phyloP scores from a whole-genome alignment of 2,329 filamentous ascomycete genomes.

The Monosporascus sp. region DNA sequence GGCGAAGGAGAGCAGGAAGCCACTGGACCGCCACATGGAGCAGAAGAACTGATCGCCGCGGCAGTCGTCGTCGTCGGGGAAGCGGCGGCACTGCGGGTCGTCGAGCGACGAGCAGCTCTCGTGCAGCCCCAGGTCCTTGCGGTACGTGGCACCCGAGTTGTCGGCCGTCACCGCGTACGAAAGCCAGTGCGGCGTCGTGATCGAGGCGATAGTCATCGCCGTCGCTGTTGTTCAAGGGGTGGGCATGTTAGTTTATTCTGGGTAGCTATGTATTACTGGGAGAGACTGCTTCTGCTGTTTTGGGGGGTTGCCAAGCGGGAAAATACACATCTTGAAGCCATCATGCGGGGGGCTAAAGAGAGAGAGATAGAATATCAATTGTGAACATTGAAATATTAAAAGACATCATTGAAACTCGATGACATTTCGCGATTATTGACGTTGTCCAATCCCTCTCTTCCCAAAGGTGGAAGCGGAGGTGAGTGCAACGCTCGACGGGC shows the following conservation, averaged over 20 bases:
- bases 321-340: neutral
- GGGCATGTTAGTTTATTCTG: slow-evolving; percentile 17
- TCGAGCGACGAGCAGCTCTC: slow-evolving; percentile 70
- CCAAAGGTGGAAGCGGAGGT: neutral
- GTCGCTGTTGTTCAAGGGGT: slow-evolving; percentile 48
- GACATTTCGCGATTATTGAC: no score
- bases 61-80: slow-evolving; percentile 66
- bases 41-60: slow-evolving; percentile 72
- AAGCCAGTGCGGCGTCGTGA: slow-evolving; percentile 68
- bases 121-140: slow-evolving; percentile 72
- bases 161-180: slow-evolving; percentile 53
- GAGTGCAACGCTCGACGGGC: neutral
- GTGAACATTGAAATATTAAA: neutral
- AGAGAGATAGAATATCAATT: neutral
- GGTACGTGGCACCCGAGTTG: slow-evolving; percentile 39
- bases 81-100: slow-evolving; percentile 56
- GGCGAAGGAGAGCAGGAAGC: slow-evolving; percentile 81
- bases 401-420: no score
- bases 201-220: slow-evolving; percentile 65
- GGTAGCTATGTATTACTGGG: no score
- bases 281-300: no score
- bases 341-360: no score
- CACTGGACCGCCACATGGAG: slow-evolving; percentile 83
- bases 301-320: no score
- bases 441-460: no score